Percentiles rank a stretch among this genome's conserved stretches.
phyloP scores from a whole-genome alignment of 805 yeast species.

The Lipomyces yamadae region DNA sequence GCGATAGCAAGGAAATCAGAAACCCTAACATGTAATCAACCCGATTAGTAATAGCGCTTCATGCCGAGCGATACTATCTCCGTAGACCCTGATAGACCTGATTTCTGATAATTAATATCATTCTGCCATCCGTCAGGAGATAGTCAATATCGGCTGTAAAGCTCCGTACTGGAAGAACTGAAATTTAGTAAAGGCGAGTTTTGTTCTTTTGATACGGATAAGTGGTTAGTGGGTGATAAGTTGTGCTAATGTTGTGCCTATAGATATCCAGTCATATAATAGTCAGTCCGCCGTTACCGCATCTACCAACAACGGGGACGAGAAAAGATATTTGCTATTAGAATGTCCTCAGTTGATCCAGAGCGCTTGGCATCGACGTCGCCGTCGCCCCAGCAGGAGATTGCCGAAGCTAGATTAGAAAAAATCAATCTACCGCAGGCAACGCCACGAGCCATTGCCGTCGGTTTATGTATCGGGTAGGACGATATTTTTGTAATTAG shows the following conservation, averaged over 20 bases:
- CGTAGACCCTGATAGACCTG: no score
- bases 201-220: no score
- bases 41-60: no score
- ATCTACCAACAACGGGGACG: neutral
- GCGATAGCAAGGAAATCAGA: no score
- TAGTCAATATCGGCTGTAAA: no score
- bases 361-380: constrained; percentile 3
- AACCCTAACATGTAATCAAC: neutral
- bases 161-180: no score
- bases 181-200: no score
- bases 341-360: constrained; percentile 5
- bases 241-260: no score
- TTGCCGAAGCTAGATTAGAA: constrained; percentile 39
- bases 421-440: constrained; percentile 47
- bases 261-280: neutral
- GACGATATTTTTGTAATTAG: neutral
- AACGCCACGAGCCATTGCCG: constrained; percentile 72
- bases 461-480: constrained; percentile 79
- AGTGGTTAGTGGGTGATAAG: no score
- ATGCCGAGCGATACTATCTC: neutral
- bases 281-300: neutral
- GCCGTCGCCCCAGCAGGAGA: neutral
- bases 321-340: neutral
- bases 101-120: no score
- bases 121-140: no score